phyloP scores from a whole-genome alignment of 78 protist genomes.

The Dictyostelium brefeldianum region DNA sequence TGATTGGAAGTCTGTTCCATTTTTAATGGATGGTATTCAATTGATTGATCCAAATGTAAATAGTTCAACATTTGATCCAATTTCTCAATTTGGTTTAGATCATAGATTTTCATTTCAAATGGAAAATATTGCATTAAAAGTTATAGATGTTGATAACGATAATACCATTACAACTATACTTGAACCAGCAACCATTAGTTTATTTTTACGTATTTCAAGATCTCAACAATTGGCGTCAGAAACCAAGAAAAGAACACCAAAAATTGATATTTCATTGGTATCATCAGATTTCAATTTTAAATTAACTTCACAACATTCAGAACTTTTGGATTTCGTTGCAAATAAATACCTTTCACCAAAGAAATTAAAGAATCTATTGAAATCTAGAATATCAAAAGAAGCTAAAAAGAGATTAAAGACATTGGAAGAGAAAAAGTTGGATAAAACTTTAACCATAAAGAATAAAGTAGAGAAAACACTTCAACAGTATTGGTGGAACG shows the following conservation, averaged over 20 bases:
- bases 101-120: constrained; percentile 72
- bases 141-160: neutral
- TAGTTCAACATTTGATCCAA: neutral
- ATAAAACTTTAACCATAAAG: constrained; percentile 70
- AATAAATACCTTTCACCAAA: constrained; percentile 72
- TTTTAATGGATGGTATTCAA: constrained; percentile 56
- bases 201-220: constrained; percentile 43
- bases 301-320: constrained; percentile 51
- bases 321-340: constrained; percentile 45
- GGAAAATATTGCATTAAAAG: constrained; percentile 45
- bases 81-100: constrained; percentile 50
- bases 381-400: constrained; percentile 32
- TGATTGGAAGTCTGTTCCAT: constrained; percentile 72
- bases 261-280: constrained; percentile 57
- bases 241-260: constrained; percentile 57
- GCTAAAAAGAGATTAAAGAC: constrained; percentile 51
- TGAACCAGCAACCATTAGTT: constrained; percentile 48
- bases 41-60: neutral
- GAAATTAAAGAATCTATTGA: constrained; percentile 39
- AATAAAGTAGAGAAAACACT: constrained; percentile 68
- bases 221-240: neutral
- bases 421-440: constrained; percentile 39
- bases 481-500: constrained; percentile 63
- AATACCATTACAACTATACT: neutral
- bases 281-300: constrained; percentile 60